These are phyloP conservation scores for Tricholoma sp. DNA, from an alignment of 768 basidiomycete genomes.

Conservation along the genomic window DNA sequence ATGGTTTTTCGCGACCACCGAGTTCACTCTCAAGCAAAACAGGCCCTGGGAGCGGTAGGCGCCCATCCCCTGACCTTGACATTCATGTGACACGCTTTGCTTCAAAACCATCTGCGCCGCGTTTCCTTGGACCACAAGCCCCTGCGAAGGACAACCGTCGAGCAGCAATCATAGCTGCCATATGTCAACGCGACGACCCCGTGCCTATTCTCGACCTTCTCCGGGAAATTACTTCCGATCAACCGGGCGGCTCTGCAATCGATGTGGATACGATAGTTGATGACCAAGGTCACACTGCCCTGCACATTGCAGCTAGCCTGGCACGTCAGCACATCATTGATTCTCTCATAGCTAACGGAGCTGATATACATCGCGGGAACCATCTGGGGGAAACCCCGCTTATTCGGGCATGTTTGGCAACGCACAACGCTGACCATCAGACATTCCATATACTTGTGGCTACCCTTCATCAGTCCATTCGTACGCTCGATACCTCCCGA, in stretches of 20 bases:
- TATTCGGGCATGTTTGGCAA: conserved; percentile 86
- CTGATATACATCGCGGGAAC: conserved; percentile 89
- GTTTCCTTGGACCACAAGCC: conserved; percentile 47
- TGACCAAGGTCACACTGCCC: conserved; percentile 89
- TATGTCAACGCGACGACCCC: conserved; percentile 70
- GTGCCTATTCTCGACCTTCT: conserved; percentile 54
- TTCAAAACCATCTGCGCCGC: conserved; percentile 55
- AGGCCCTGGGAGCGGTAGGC: conserved; percentile 25
- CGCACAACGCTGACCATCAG: conserved; percentile 77
- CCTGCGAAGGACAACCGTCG: conserved; percentile 53
- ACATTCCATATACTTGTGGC: conserved; percentile 64
- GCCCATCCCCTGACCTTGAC: conserved; percentile 37
- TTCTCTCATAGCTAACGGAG: conserved; percentile 69
- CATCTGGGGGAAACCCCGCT: conserved; percentile 92
- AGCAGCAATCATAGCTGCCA: conserved; percentile 56
- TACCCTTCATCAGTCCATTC: conserved; percentile 66
- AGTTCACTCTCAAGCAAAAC: conserved; percentile 39
- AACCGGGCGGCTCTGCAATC: conserved; percentile 19
- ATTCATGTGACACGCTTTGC: conserved; percentile 54
- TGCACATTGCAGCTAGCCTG: conserved; percentile 90
- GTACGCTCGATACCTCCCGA: conserved; percentile 82
- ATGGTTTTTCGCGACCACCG: conserved; percentile 43
- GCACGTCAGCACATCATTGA: conserved; percentile 64
- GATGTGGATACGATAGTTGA: conserved; percentile 88
- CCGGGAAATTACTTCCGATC: conserved; percentile 52